A percentile compares a stretch with the other conserved stretches of the same genome.
These are phyloP conservation scores for Pleurotus eryngii DNA, from an alignment of 768 basidiomycete genomes.

Conservation along the genomic window DNA sequence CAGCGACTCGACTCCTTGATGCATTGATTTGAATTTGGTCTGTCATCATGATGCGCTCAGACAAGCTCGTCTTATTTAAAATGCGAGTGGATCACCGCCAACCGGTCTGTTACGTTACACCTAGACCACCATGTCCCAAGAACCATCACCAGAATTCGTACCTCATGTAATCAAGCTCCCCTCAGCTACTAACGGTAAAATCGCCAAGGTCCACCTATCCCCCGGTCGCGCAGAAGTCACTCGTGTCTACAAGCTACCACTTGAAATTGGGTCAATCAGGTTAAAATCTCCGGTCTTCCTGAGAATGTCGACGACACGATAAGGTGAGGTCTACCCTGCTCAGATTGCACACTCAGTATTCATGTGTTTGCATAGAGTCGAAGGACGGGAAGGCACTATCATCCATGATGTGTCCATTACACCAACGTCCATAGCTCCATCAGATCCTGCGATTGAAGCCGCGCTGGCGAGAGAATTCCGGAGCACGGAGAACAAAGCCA, in stretches of 20 bases:
- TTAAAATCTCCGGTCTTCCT: constrained; percentile 29
- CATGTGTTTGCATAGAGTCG: constrained; percentile 8
- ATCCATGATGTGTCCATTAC: constrained; percentile 14
- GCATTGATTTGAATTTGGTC: too few species aligned
- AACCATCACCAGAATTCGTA: too few species aligned
- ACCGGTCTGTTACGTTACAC: too few species aligned
- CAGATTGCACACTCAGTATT: not conserved
- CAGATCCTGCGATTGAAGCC: not conserved
- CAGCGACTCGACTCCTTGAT: too few species aligned
- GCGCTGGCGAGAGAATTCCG: not conserved
- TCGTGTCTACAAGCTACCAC: constrained; percentile 25
- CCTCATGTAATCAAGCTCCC: constrained; percentile 18
- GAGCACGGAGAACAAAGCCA: constrained; percentile 2
- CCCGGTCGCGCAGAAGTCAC: constrained; percentile 32
- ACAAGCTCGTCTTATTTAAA: too few species aligned
- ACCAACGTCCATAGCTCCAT: not conserved
- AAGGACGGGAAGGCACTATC: constrained; percentile 11
- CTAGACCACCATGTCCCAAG: too few species aligned
- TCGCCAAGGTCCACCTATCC: constrained; percentile 30
- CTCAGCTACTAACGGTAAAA: constrained; percentile 25
- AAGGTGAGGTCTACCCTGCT: not conserved
- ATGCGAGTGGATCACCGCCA: too few species aligned
- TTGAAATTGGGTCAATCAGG: constrained; percentile 30
- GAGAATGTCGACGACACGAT: constrained; percentile 18
- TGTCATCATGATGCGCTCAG: too few species aligned